Conservation (phyloP, 192 early-diverging fungal species). For the Backusella parvicylindrica region DNA sequence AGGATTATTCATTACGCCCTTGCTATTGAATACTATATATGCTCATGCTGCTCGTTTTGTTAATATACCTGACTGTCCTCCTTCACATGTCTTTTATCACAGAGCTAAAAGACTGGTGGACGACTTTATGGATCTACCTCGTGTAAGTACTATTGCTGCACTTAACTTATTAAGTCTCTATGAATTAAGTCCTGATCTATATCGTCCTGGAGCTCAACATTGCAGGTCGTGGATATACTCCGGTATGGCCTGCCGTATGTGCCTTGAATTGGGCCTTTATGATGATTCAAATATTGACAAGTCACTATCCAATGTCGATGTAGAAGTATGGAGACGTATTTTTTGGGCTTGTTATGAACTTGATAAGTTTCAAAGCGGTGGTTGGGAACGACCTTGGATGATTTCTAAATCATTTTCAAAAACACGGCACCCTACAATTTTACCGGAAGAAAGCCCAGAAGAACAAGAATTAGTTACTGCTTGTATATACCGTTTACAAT, state of each 20-base stretch:
- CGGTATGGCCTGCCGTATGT: constrained; percentile 31
- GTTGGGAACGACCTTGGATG: constrained; percentile 14
- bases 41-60: constrained; percentile 23
- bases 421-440: neutral
- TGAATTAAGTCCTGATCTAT: neutral
- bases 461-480: neutral
- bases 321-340: constrained; percentile 11
- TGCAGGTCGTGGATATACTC: constrained; percentile 27
- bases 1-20: constrained; percentile 22
- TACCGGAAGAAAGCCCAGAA: constrained; percentile 8
- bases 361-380: constrained; percentile 18
- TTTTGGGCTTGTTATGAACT: constrained; percentile 19
- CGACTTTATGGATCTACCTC: constrained; percentile 32
- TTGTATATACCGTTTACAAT: constrained; percentile 10
- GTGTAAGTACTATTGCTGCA: constrained; percentile 21
- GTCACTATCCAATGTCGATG: neutral
- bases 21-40: constrained; percentile 30
- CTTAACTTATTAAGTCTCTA: constrained; percentile 12
- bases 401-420: neutral
- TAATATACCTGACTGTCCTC: constrained; percentile 5
- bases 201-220: constrained; percentile 15
- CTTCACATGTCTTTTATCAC: constrained; percentile 30
- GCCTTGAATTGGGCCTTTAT: constrained; percentile 20
- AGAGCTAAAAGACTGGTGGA: constrained; percentile 23
- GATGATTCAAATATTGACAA: neutral